Base-by-base conservation (phyloP, 2,329 filamentous ascomycete species). In the Nemania sp. region DNA sequence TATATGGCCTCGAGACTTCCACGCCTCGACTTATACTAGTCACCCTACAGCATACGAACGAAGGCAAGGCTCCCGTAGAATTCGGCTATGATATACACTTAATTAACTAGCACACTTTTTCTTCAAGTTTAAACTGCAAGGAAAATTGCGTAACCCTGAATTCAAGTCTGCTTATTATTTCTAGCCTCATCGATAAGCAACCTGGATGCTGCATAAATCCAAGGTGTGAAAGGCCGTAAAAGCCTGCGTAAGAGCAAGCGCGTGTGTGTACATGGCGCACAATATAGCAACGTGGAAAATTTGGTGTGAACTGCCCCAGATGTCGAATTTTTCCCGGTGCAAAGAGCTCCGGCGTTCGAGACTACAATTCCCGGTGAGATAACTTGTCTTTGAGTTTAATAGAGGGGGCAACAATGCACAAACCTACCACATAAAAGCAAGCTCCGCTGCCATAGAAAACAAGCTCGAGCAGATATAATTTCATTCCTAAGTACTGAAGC, bases 221-320 rank as follows among this genome's bases (percentile, higher is more conserved):
- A 59, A 27, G 22, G 56, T 59, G 35, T 59, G 41, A 32, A 18
- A 15, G n/a, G 20, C 35, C 49, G 56, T 49, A 35, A 59, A 59
- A 22, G 24, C 56, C 35, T 59, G 56, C 26, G 35, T 24, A 41
- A 60, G 27, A 51, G 57, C 57, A 38, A 29, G 38, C 45, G 38
- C 24, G 27, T 60, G 57, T 51, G 45, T 60, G 26, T 60, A 60
- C 57, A 60, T 60, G 35, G 57, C 45, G 57, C 6, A 60, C 20
- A 60, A 60, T 13, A 60, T 60, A 51, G 57, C 43, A 1, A 60
- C 43, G 38, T 66, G 64, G 18, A 66, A 61, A 26, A 62, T 66
- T 11, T 62, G 64, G 24, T 66, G 64, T 56, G 64, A 66, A 29
- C 56, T 55, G 26, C 64, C 51, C 64, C 57, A 66, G 11, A 66